These are phyloP conservation scores for Lathyrus sativus DNA, from an alignment of 306 rosid species.

Conservation along the genomic window DNA sequence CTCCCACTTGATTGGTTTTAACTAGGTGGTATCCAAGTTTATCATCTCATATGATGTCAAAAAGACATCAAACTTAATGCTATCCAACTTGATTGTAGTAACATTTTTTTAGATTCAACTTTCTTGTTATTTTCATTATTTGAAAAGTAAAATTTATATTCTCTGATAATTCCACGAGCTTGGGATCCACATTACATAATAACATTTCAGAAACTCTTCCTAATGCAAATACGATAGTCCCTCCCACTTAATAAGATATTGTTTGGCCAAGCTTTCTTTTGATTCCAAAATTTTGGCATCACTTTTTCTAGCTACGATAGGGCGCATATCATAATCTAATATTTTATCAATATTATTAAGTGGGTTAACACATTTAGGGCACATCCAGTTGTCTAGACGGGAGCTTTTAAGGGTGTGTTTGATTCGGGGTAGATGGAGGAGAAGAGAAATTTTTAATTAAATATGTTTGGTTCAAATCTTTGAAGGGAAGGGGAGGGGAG, in stretches of 20 bases:
- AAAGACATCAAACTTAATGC: constrained; percentile 94
- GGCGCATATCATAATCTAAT: constrained; percentile 89
- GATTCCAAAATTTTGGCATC: constrained; percentile 68
- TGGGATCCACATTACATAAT: constrained; percentile 95
- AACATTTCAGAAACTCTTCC: constrained; percentile 83
- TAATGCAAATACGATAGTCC: constrained; percentile 87
- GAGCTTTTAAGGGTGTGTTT: constrained; percentile 61
- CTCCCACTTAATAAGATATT: constrained; percentile 97
- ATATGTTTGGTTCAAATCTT: no score
- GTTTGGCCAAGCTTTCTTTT: constrained; percentile 81
- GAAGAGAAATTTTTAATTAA: no score
- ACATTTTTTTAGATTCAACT: constrained; percentile 66
- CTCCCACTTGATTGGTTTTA: constrained; percentile 89
- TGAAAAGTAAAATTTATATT: constrained; percentile 87
- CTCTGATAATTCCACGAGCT: constrained; percentile 81
- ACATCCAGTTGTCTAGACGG: constrained; percentile 69
- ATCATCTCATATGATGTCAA: constrained; percentile 97
- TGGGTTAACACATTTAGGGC: constrained; percentile 99
- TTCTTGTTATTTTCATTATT: constrained; percentile 79
- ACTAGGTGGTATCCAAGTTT: constrained; percentile 63
- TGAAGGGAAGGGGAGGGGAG: no score
- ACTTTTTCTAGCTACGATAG: constrained; percentile 65
- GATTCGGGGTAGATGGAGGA: no score
- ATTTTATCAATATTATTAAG: no score
- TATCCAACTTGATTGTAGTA: constrained; percentile 79